These are phyloP conservation scores for Mycena rosella DNA, from an alignment of 768 basidiomycete species.

Conservation along the genomic window DNA sequence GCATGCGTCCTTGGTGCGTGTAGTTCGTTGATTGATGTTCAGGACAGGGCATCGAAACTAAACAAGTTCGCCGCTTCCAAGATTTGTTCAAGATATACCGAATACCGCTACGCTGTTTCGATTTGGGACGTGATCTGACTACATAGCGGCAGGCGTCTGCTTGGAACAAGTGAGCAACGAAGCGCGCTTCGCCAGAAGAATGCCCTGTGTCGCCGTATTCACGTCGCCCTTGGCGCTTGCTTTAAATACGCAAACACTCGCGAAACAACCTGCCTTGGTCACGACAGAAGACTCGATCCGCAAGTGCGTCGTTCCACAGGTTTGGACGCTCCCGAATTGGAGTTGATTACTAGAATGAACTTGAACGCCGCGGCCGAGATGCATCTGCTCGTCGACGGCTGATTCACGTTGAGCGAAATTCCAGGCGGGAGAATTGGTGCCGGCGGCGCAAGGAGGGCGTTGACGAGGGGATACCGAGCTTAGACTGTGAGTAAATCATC, in stretches of 20 bases:
- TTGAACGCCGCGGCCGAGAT: conserved; percentile 51
- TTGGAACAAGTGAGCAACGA: conserved; percentile 48
- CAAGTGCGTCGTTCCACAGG: conserved; percentile 58
- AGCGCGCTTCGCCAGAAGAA: conserved; percentile 52
- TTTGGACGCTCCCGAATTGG: conserved; percentile 47
- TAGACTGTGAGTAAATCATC: conserved; percentile 55
- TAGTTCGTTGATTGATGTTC: too few species aligned
- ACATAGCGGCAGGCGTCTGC: too few species aligned
- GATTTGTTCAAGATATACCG: too few species aligned
- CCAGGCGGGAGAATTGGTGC: conserved; percentile 56
- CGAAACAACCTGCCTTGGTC: conserved; percentile 50
- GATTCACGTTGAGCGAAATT: conserved; percentile 63
- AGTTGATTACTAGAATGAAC: conserved; percentile 58
- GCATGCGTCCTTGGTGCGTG: too few species aligned
- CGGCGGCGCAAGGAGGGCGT: conserved; percentile 46
- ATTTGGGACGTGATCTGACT: too few species aligned
- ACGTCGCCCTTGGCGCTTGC: conserved; percentile 60
- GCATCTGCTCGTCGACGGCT: conserved; percentile 55
- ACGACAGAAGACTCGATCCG: conserved; percentile 59
- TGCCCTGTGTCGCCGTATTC: conserved; percentile 53
- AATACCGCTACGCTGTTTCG: too few species aligned
- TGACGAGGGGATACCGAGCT: conserved; percentile 57
- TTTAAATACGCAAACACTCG: conserved; percentile 61
- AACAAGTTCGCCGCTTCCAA: too few species aligned
- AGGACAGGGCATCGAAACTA: too few species aligned